These are phyloP conservation scores for Teunomyces cretensis DNA, from an alignment of 805 yeast species.

Conservation along the genomic window DNA sequence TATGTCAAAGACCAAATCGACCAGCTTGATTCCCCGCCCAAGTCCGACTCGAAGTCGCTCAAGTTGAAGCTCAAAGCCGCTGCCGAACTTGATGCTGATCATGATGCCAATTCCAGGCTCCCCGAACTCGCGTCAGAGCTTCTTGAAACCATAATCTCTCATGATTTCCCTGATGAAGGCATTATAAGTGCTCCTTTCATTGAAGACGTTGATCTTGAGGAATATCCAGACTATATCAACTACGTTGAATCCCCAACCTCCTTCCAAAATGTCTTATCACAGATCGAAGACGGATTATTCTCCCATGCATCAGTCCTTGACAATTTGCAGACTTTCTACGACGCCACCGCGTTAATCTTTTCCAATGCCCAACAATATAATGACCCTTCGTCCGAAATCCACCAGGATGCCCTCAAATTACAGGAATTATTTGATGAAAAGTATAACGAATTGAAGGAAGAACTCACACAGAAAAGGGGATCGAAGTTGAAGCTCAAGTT, in stretches of 20 bases:
- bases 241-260: slow-evolving; percentile 75
- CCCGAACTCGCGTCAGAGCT: slow-evolving; percentile 22
- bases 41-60: slow-evolving; percentile 6
- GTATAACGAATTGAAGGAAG: slow-evolving; percentile 25
- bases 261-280: slow-evolving; percentile 49
- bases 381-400: slow-evolving; percentile 68
- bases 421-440: slow-evolving; percentile 50
- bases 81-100: not conserved
- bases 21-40: slow-evolving; percentile 25
- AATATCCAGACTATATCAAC: slow-evolving; percentile 79
- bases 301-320: slow-evolving; percentile 26
- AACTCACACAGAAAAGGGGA: slow-evolving; percentile 13
- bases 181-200: slow-evolving; percentile 68
- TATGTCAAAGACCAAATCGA: slow-evolving; percentile 53
- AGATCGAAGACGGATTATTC: slow-evolving; percentile 5
- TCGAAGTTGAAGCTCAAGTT: slow-evolving; percentile 24
- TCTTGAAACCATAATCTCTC: slow-evolving; percentile 41
- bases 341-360: slow-evolving; percentile 64
- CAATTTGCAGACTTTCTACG: slow-evolving; percentile 57
- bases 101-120: slow-evolving; percentile 16
- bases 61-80: slow-evolving; percentile 11
- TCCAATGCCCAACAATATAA: slow-evolving; percentile 78
- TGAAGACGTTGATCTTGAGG: slow-evolving; percentile 66
- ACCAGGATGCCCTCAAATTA: slow-evolving; percentile 67
- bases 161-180: slow-evolving; percentile 50